phyloP scores from a whole-genome alignment of 1,284 basidiomycete genomes.

The Trichosporon sp. region DNA sequence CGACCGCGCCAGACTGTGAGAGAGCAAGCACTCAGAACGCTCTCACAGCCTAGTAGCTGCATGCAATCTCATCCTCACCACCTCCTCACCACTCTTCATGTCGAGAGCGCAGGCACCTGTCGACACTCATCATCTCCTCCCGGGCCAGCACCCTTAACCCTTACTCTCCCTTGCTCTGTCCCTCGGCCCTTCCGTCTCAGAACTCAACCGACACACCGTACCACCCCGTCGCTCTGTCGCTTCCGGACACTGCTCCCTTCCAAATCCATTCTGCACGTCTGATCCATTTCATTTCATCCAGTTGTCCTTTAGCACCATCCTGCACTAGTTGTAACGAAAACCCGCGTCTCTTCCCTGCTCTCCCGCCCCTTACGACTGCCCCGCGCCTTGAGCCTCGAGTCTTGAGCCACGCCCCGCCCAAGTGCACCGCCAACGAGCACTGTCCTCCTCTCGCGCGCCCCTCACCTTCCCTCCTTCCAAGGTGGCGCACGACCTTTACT shows the following conservation, averaged over 20 bases:
- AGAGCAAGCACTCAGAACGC: not conserved
- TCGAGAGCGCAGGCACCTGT: not conserved
- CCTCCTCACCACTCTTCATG: not conserved
- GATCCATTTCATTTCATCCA: not conserved
- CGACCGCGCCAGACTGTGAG: too few relatives aligned
- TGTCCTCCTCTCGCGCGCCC: not conserved
- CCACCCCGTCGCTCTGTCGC: not conserved
- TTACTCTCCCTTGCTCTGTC: not conserved
- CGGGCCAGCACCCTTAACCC: conserved; percentile 3
- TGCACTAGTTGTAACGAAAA: not conserved
- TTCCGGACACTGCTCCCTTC: not conserved
- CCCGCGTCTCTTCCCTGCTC: not conserved
- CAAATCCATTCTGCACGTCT: not conserved
- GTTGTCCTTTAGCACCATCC: not conserved
- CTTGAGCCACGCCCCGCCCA: too few relatives aligned
- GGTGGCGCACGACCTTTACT: not conserved
- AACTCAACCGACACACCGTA: not conserved
- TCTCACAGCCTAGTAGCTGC: not conserved
- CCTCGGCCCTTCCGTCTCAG: conserved; percentile 17
- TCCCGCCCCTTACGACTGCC: not conserved
- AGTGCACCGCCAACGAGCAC: conserved; percentile 4
- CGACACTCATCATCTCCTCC: not conserved
- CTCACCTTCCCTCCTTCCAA: not conserved
- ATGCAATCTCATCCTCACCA: not conserved
- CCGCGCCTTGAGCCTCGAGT: not conserved